Conservation (phyloP, 1,284 basidiomycete species). For the Apiotrichum brassicae region DNA sequence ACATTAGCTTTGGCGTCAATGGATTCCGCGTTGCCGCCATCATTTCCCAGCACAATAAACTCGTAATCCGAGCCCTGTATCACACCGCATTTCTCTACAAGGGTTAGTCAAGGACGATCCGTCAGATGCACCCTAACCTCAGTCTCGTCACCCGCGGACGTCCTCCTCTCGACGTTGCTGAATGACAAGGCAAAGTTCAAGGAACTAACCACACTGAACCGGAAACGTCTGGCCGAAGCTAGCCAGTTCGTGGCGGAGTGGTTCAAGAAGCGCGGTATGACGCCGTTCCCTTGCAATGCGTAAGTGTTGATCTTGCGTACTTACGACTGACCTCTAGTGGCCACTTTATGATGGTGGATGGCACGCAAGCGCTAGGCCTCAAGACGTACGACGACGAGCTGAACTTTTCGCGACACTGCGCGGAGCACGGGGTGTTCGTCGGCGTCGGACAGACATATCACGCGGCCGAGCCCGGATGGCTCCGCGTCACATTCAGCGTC, state of each 20-base stretch:
- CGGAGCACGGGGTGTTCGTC: neutral
- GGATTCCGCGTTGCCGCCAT: slow-evolving; percentile 46
- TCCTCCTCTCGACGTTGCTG: slow-evolving; percentile 36
- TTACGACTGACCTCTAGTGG: slow-evolving; percentile 4
- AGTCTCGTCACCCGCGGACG: slow-evolving; percentile 42
- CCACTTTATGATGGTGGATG: slow-evolving; percentile 18
- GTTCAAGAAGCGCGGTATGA: slow-evolving; percentile 37
- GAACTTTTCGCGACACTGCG: slow-evolving; percentile 2
- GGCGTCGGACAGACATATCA: slow-evolving; percentile 13
- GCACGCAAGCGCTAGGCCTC: slow-evolving; percentile 3
- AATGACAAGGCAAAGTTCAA: slow-evolving; percentile 27
- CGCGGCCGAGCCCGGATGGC: slow-evolving; percentile 9
- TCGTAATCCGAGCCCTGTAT: slow-evolving; percentile 40
- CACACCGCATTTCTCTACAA: slow-evolving; percentile 41
- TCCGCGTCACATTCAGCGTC: slow-evolving; percentile 15
- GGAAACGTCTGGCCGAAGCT: slow-evolving; percentile 27
- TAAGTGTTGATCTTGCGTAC: slow-evolving; percentile 10
- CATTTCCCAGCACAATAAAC: slow-evolving; percentile 45
- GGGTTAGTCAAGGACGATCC: slow-evolving; percentile 18
- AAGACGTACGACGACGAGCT: slow-evolving; percentile 11
- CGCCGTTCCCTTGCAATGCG: slow-evolving; percentile 36
- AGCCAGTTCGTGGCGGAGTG: slow-evolving; percentile 32
- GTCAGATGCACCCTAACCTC: neutral
- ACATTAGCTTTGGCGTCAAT: slow-evolving; percentile 46
- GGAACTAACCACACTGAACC: slow-evolving; percentile 31